These are phyloP conservation scores for Blastomyces parvus DNA, from an alignment of 2,329 filamentous ascomycete genomes.

Conservation along the genomic window DNA sequence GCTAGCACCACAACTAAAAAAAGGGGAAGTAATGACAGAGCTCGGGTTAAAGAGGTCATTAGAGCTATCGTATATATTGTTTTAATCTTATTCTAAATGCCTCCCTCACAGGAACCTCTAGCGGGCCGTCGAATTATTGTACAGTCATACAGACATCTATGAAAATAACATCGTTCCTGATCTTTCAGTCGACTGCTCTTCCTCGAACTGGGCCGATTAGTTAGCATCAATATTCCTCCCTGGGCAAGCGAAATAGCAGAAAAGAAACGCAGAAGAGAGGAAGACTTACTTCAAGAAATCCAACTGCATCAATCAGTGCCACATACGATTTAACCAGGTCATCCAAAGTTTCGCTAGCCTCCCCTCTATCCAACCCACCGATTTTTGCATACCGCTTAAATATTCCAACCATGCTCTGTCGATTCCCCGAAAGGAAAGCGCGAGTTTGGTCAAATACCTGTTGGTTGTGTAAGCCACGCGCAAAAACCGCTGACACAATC, in stretches of 20 bases:
- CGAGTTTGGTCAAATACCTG: constrained; percentile 63
- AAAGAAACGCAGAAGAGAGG: not conserved
- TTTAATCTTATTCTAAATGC: constrained; percentile 2
- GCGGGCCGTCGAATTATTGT: not conserved
- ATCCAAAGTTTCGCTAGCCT: constrained; percentile 54
- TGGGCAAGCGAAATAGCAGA: not conserved
- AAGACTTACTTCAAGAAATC: constrained; percentile 69
- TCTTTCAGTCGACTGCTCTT: constrained; percentile 17
- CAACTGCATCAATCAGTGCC: constrained; percentile 69
- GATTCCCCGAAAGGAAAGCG: constrained; percentile 70
- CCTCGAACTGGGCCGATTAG: constrained; percentile 31
- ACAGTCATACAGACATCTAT: not conserved
- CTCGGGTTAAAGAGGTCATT: not conserved
- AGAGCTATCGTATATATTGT: constrained; percentile 2
- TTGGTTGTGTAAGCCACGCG: constrained; percentile 70
- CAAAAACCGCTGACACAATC: constrained; percentile 70
- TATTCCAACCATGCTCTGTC: constrained; percentile 73
- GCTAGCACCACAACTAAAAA: not conserved
- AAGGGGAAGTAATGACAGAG: not conserved
- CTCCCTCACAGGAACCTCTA: not conserved
- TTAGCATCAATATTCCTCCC: constrained; percentile 5
- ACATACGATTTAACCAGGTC: constrained; percentile 80
- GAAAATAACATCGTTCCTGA: constrained; percentile 1
- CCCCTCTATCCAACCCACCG: constrained; percentile 41
- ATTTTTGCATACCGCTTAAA: constrained; percentile 84